These are phyloP conservation scores for Naganishia antarctica DNA, from an alignment of 768 basidiomycete species.

Conservation along the genomic window DNA sequence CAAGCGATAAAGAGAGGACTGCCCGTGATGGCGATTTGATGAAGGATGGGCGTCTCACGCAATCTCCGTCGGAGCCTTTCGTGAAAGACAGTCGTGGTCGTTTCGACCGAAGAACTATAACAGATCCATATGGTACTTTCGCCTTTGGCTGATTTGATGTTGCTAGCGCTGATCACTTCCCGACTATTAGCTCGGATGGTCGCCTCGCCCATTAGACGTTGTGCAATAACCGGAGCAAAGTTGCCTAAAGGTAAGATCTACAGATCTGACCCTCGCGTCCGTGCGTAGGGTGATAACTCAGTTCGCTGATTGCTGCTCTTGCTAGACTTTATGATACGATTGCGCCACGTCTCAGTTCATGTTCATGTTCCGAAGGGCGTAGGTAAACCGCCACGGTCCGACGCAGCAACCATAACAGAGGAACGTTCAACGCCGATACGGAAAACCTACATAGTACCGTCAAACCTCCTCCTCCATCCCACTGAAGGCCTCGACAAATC, in stretches of 20 bases:
- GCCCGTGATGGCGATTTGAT: no score
- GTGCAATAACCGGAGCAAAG: conserved; percentile 22
- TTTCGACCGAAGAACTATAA: no score
- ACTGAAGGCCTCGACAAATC: not conserved
- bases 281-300: no score
- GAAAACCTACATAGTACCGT: conserved; percentile 15
- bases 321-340: conserved; percentile 21
- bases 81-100: no score
- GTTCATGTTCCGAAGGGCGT: not conserved
- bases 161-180: no score
- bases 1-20: no score
- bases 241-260: conserved; percentile 17
- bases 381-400: not conserved
- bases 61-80: no score
- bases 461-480: not conserved
- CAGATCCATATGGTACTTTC: no score
- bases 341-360: conserved; percentile 11
- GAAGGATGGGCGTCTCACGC: no score
- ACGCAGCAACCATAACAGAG: not conserved
- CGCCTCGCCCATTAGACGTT: conserved; percentile 15
- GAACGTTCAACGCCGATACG: not conserved
- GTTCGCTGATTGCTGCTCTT: not conserved
- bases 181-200: conserved; percentile 17
- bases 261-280: not conserved
- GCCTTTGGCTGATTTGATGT: not conserved